Conservation (phyloP, 257 asterid species). For the Ligustrum vulgare region DNA sequence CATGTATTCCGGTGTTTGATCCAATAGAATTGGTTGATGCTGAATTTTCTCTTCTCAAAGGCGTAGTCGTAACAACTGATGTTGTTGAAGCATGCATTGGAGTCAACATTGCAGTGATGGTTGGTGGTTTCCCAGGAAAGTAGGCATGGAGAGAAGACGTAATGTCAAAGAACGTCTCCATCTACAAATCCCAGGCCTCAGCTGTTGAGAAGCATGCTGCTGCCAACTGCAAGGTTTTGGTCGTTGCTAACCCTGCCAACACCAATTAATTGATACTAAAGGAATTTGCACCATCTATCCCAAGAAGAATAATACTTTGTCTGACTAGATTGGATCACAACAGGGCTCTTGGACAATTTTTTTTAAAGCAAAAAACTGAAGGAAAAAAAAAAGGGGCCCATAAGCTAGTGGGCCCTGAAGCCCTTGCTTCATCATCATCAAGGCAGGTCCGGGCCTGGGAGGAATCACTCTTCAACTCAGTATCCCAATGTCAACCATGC, state of each 20-base stretch:
- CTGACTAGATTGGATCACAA: slow-evolving; percentile 95
- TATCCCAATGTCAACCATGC: slow-evolving; percentile 95
- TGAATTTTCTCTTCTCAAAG: slow-evolving; percentile 21
- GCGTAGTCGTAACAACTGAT: slow-evolving; percentile 94
- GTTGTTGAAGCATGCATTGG: slow-evolving; percentile 80
- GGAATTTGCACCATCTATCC: slow-evolving; percentile 91
- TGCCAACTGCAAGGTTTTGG: slow-evolving; percentile 52
- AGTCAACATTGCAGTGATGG: slow-evolving; percentile 83
- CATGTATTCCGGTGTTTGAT: too few species aligned
- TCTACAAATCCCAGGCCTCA: slow-evolving; percentile 89
- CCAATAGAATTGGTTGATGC: too few species aligned
- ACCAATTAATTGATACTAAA: slow-evolving; percentile 88
- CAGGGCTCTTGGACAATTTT: slow-evolving; percentile 95
- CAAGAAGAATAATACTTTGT: slow-evolving; percentile 81
- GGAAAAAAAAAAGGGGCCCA: too few species aligned
- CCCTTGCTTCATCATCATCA: too few species aligned
- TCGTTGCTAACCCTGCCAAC: slow-evolving; percentile 95
- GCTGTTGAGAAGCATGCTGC: slow-evolving; percentile 92
- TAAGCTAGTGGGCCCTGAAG: too few species aligned
- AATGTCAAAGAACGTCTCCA: slow-evolving; percentile 90
- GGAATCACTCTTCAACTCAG: slow-evolving; percentile 92
- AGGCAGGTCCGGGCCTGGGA: too few species aligned
- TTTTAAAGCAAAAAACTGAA: too few species aligned
- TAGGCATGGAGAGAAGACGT: slow-evolving; percentile 97
- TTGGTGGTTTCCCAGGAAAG: slow-evolving; percentile 97